Evolutionary conservation across 1,284 basidiomycete species (phyloP).

Genomic region (Pterula multifida): DNA sequence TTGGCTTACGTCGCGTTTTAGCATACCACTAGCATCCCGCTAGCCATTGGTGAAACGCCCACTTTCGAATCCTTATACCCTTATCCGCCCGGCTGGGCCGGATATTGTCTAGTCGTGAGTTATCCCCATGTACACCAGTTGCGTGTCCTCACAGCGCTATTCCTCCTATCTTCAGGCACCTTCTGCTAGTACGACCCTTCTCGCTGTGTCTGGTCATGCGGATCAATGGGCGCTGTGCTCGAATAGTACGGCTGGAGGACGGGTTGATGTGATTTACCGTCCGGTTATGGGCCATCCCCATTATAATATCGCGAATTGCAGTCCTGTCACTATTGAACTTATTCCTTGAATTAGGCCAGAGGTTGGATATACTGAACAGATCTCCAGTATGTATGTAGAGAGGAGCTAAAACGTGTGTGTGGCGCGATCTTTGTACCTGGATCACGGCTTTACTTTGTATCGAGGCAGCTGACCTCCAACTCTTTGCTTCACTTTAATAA

Average conservation of each 20-base stretch:
- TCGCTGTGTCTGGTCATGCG: constrained; percentile 8
- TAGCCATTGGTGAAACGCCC: not conserved
- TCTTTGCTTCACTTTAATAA: too few species aligned
- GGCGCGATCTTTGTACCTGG: not conserved
- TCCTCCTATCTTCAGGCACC: constrained; percentile 9
- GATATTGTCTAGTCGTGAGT: not conserved
- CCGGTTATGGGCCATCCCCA: constrained; percentile 13
- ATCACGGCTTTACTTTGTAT: not conserved
- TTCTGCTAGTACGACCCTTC: constrained; percentile 6
- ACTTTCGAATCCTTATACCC: not conserved
- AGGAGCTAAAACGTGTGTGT: not conserved
- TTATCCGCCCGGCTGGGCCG: not conserved
- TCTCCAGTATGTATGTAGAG: not conserved
- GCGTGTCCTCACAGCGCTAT: constrained; percentile 3
- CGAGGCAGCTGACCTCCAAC: not conserved
- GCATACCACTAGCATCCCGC: not conserved
- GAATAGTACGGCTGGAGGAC: constrained; percentile 13
- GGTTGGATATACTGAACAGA: too few species aligned
- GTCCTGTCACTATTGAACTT: constrained; percentile 10
- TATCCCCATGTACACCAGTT: not conserved
- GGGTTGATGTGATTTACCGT: constrained; percentile 13
- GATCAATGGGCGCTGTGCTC: constrained; percentile 16
- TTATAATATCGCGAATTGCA: constrained; percentile 11
- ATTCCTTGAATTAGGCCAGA: constrained; percentile 4
- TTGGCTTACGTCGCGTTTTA: not conserved